Conservation (phyloP, 2,329 filamentous ascomycete genomes). For the Xylariales sp. region DNA sequence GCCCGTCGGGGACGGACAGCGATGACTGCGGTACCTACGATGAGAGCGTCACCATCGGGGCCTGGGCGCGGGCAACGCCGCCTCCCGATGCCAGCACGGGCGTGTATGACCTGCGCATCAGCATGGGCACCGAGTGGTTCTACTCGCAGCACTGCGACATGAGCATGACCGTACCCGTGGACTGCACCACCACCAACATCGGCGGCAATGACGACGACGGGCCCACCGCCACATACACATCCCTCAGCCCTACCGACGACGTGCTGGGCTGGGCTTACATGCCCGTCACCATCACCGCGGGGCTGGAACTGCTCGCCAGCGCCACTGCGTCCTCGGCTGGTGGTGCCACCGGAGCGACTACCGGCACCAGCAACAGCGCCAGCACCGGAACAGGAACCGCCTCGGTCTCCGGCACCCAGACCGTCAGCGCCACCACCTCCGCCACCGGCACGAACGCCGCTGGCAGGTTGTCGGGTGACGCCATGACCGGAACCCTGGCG, state of each 20-base stretch:
- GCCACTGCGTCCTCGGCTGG: not conserved
- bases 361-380: not conserved
- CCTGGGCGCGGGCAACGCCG: conserved; percentile 3
- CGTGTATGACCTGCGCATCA: conserved; percentile 2
- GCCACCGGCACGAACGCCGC: conserved; percentile 1
- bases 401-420: not conserved
- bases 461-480: not conserved
- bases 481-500: conserved; percentile 1
- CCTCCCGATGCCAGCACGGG: conserved; percentile 2
- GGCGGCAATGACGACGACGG: conserved; percentile 4
- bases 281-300: conserved; percentile 6
- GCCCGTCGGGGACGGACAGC: conserved; percentile 3
- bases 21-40: conserved; percentile 6
- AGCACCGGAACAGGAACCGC: not conserved
- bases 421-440: not conserved
- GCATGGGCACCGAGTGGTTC: conserved; percentile 3
- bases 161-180: conserved; percentile 2
- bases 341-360: not conserved
- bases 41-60: conserved; percentile 4
- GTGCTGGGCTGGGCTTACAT: conserved; percentile 1
- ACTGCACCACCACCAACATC: conserved; percentile 5
- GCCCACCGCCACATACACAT: conserved; percentile 2
- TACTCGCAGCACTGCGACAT: conserved; percentile 6
- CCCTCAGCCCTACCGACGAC: not conserved
- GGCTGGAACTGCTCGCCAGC: conserved; percentile 3